phyloP scores from a whole-genome alignment of 768 basidiomycete genomes.

The Butyriboletus loyo region DNA sequence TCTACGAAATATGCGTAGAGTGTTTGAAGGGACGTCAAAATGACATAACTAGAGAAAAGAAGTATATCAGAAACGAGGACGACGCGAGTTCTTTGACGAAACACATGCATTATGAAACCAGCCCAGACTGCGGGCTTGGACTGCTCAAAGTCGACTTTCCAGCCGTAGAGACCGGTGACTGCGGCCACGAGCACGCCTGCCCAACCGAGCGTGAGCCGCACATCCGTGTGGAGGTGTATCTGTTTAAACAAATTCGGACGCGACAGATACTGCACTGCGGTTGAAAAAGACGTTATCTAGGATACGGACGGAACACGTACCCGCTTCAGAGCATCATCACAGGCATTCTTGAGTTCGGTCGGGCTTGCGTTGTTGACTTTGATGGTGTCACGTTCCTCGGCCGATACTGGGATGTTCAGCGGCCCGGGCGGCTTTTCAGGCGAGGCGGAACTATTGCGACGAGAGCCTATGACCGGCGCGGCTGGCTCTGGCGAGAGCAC shows the following conservation, averaged over 20 bases:
- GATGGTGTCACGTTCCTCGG: constrained; percentile 49
- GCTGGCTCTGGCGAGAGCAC: constrained; percentile 12
- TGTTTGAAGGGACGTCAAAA: constrained; percentile 69
- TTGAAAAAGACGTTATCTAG: neutral
- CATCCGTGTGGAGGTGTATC: constrained; percentile 84
- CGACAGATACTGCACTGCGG: constrained; percentile 64
- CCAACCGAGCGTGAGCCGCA: constrained; percentile 86
- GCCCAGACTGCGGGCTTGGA: constrained; percentile 77
- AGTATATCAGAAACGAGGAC: constrained; percentile 1
- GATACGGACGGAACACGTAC: constrained; percentile 42
- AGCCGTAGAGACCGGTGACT: constrained; percentile 82
- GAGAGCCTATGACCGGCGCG: constrained; percentile 13
- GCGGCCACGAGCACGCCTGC: constrained; percentile 77
- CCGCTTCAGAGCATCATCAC: constrained; percentile 88
- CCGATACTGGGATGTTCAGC: constrained; percentile 43
- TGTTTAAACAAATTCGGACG: constrained; percentile 82
- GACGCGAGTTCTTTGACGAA: constrained; percentile 5
- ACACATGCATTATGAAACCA: constrained; percentile 72
- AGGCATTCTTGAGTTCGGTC: constrained; percentile 64
- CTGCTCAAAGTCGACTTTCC: constrained; percentile 84
- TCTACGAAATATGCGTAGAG: constrained; percentile 87
- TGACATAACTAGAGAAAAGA: constrained; percentile 55
- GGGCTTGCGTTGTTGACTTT: constrained; percentile 59
- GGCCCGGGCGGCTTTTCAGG: constrained; percentile 50
- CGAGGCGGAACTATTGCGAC: constrained; percentile 27